These are phyloP conservation scores for Pilaira anomala DNA, from an alignment of 192 early-diverging fungal species.

Conservation along the genomic window DNA sequence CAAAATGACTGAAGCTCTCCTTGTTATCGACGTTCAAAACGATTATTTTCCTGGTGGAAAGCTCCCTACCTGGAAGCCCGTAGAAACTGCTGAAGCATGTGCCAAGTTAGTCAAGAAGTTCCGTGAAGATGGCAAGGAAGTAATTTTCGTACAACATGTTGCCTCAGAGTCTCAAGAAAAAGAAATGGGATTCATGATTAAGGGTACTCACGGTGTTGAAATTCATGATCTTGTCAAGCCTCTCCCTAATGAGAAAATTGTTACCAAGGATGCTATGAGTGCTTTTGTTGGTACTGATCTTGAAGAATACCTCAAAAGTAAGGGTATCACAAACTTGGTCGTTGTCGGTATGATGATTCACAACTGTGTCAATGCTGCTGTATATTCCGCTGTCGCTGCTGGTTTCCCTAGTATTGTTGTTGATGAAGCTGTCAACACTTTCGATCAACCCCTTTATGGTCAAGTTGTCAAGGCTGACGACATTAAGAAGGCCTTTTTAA, in stretches of 20 bases:
- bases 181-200: background rate
- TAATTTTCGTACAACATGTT: background rate
- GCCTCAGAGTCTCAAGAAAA: background rate
- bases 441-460: too few species aligned
- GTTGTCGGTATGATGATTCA: too few species aligned
- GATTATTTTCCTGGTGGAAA: background rate
- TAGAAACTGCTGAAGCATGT: too few species aligned
- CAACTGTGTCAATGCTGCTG: too few species aligned
- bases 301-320: background rate
- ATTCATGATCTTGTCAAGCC: background rate
- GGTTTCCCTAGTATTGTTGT: background rate
- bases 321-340: background rate
- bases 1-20: background rate
- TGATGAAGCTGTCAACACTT: too few species aligned
- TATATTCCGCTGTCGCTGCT: background rate
- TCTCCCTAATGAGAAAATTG: background rate
- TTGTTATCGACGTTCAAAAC: background rate
- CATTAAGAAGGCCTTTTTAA: too few species aligned
- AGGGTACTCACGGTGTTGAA: background rate
- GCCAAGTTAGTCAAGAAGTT: background rate
- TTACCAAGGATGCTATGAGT: background rate
- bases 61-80: background rate
- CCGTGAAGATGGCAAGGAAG: background rate
- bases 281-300: constrained; percentile 1
- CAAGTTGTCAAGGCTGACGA: too few species aligned